phyloP scores from a whole-genome alignment of 208 protist genomes.

The Crithidia fasciculata region DNA sequence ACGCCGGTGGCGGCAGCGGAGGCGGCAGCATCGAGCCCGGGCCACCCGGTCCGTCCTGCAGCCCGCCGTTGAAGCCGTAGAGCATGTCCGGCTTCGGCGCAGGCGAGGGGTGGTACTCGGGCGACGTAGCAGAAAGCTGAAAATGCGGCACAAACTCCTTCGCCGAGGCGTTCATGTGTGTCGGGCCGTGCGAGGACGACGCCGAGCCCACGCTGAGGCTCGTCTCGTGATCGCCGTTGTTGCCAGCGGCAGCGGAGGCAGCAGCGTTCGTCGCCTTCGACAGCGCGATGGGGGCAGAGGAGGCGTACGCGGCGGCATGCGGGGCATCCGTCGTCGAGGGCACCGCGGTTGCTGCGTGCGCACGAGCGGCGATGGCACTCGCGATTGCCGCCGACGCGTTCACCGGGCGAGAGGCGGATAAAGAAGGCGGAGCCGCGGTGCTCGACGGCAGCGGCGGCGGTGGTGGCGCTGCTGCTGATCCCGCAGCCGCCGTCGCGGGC shows the following conservation, averaged over 20 bases:
- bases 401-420: not conserved
- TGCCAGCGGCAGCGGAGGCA: not conserved
- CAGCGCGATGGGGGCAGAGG: conserved; percentile 7
- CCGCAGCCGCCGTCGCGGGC: not conserved
- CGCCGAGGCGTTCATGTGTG: conserved; percentile 78
- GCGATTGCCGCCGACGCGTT: conserved; percentile 26
- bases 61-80: conserved; percentile 11
- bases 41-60: not conserved
- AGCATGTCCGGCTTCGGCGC: conserved; percentile 18
- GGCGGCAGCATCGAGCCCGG: not conserved
- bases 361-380: conserved; percentile 24
- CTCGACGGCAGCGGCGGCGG: not conserved
- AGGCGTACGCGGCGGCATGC: not conserved
- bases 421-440: not conserved
- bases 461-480: too few species aligned
- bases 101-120: conserved; percentile 48
- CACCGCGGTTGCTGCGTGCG: conserved; percentile 10
- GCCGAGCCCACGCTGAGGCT: not conserved
- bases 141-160: conserved; percentile 79
- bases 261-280: not conserved
- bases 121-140: conserved; percentile 44
- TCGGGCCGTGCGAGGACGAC: conserved; percentile 30
- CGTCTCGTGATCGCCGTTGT: conserved; percentile 1
- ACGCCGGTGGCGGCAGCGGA: conserved; percentile 46
- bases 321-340: not conserved